Base-by-base conservation (phyloP, 495 filamentous ascomycete species). In the Elasticomyces elasticus region DNA sequence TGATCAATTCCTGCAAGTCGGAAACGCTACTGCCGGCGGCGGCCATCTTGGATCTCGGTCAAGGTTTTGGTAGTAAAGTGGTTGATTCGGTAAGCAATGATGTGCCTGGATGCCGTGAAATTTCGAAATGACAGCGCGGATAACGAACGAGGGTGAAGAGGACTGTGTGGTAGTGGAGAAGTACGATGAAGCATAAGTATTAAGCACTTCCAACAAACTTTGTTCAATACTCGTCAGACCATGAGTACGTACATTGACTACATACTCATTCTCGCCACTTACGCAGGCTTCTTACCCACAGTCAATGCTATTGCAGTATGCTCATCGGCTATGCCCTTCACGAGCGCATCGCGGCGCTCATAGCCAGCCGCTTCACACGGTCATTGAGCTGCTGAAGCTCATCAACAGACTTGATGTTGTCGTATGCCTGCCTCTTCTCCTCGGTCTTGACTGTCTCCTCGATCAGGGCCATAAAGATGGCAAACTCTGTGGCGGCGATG, bases 341-440 rank as follows among this genome's bases (percentile, higher is more conserved):
- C n/a, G 45, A 19, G 5, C 1, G 19, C 48, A 10, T n/a, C 25
- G 11, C 19, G 12, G 15, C 15, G 26, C 20, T 28, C 30, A 40
- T 38, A n/a, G 48, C 40, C 48, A 51, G 28, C 48, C 12, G 2
- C 30, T 31, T 9, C 28, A 51, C 48, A 20, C 48, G 28, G n/a
- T 40, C 35, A 4, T 24, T 54, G 13, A 54, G 41, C n/a, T 47
- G 13, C 41, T 31, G 22, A 5, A 54, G 42, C 51, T 54, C 25
- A 31, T 54, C 51, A 4, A 13, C 25, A 15, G 51, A 46, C 9
- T 7, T 25, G 42, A 54, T 54, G 19, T 33, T 54, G 28, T 54
- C 51, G 42, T 54, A 54, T 6, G 40, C 26, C 38, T 19, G 17
- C 5, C 51, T 24, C 25, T 31, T 54, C 51, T 54, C 27, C 51